Evolutionary conservation across 192 early-diverging fungal genomes (phyloP), one percentile per base, ranked within the genome.

Genomic region (Umbelopsis sp.): DNA sequence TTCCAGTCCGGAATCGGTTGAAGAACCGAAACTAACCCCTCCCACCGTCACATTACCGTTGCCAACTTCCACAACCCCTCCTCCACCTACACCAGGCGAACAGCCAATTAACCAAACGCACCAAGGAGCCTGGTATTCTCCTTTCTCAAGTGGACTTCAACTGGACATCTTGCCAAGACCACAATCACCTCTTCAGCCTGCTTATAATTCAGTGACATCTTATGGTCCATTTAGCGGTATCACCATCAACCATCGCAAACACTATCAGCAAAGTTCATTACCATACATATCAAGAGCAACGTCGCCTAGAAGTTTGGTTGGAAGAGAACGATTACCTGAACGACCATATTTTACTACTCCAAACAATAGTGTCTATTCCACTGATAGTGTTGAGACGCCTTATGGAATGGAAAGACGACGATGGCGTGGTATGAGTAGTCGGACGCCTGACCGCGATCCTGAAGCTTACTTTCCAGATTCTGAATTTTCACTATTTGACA

Each of bases 401-500:
- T 32, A 62, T 34, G 29, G 56, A 14, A 34, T 62, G 56, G 56
- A 62, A 12, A 29, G 31, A 62, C 29, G 56, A 62, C 56, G 26
- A 20, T 62, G 56, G 56, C 56, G 32, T 22, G 52, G 52, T 22
- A 53, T 41, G 0, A 41, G 38, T 41, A 11, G 38, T 41, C 38
- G 38, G 7, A 41, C 7, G 16, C 47, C 47, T 4, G 2, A 49
- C 20, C 7, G 17, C 17, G 56, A 62, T 32, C 31, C 29, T n/a
- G 56, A 29, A 3, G 56, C 26, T 32, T 20, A 34, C 12, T 20
- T 29, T 11, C 20, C 26, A 22, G 56, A 36, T 20, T 20, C 26
- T 1, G 31, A 62, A 32, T 62, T 62, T 32, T 62, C 56, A 62
- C 56, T 62, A n/a, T 62, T 62, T 62, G 56, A 62, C n/a, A 62